These are phyloP conservation scores for Collariella sp. DNA, from an alignment of 495 filamentous ascomycete genomes.

Conservation along the genomic window DNA sequence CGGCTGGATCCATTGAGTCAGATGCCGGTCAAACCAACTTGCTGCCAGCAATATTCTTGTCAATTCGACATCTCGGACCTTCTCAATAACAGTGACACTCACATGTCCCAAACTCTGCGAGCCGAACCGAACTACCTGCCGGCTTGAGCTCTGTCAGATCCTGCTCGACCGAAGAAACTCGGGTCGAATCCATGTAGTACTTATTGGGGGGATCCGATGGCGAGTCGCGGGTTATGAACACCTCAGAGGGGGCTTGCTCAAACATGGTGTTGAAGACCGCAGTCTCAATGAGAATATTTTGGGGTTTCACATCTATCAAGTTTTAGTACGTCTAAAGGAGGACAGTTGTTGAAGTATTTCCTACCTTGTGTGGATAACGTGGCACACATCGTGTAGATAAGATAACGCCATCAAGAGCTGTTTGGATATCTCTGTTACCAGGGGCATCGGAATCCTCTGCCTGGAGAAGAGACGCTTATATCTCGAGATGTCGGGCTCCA, in stretches of 20 bases:
- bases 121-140: slow-evolving; percentile 3
- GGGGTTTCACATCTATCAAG: slow-evolving; percentile 23
- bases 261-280: slow-evolving; percentile 10
- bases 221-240: background rate
- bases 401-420: slow-evolving; percentile 9
- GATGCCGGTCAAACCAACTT: slow-evolving; percentile 9
- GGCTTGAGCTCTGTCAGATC: background rate
- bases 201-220: slow-evolving; percentile 7
- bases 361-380: slow-evolving; percentile 12
- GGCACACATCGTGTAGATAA: slow-evolving; percentile 11
- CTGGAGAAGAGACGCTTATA: slow-evolving; percentile 4
- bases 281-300: slow-evolving; percentile 21
- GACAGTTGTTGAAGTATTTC: no score
- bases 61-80: no score
- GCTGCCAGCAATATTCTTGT: no score
- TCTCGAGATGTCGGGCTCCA: slow-evolving; percentile 16
- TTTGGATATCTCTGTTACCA: slow-evolving; percentile 5
- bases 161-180: slow-evolving; percentile 6
- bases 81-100: no score
- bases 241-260: slow-evolving; percentile 8
- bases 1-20: slow-evolving; percentile 37
- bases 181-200: slow-evolving; percentile 14
- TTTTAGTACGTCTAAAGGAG: no score
- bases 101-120: slow-evolving; percentile 12
- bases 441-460: slow-evolving; percentile 5